Percentiles rank a stretch among this genome's conserved stretches.
Conservation (phyloP, 2,329 filamentous ascomycete species). For the Neonectria coccinea region DNA sequence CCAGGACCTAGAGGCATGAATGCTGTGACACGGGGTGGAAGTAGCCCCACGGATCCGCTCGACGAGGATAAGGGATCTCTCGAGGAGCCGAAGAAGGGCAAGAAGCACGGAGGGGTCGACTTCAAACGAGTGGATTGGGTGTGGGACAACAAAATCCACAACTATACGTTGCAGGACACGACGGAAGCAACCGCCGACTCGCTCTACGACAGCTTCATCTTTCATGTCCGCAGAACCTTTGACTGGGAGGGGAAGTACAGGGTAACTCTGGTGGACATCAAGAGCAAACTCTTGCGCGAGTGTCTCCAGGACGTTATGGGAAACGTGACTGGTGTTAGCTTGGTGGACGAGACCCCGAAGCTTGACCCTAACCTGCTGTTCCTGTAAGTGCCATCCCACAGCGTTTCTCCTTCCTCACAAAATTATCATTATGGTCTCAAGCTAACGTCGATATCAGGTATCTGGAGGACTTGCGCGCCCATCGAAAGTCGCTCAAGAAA, state of each 20-base stretch:
- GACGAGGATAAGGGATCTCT: conserved; percentile 12
- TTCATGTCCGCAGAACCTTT: conserved; percentile 85
- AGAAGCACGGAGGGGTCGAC: conserved; percentile 43
- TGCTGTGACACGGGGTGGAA: neutral
- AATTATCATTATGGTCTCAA: neutral
- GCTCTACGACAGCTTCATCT: conserved; percentile 82
- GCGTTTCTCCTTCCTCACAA: neutral
- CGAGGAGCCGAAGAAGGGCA: conserved; percentile 29
- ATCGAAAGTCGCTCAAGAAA: conserved; percentile 73
- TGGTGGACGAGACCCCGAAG: conserved; percentile 83
- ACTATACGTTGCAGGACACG: conserved; percentile 67
- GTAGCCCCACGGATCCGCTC: conserved; percentile 9
- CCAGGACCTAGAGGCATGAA: neutral
- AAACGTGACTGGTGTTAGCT: conserved; percentile 67
- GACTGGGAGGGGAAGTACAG: conserved; percentile 86
- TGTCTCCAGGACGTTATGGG: conserved; percentile 60
- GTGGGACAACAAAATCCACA: conserved; percentile 63
- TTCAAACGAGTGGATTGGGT: conserved; percentile 67
- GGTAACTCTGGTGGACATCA: conserved; percentile 81
- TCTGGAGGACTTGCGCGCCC: conserved; percentile 77
- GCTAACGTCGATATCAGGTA: conserved; percentile 63
- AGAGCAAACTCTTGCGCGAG: conserved; percentile 81
- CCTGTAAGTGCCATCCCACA: conserved; percentile 55
- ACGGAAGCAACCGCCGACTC: conserved; percentile 58
- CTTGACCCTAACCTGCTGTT: conserved; percentile 79